Conservation (phyloP, 352 stramenopile genomes). For the Globisporangium iwayamae region DNA sequence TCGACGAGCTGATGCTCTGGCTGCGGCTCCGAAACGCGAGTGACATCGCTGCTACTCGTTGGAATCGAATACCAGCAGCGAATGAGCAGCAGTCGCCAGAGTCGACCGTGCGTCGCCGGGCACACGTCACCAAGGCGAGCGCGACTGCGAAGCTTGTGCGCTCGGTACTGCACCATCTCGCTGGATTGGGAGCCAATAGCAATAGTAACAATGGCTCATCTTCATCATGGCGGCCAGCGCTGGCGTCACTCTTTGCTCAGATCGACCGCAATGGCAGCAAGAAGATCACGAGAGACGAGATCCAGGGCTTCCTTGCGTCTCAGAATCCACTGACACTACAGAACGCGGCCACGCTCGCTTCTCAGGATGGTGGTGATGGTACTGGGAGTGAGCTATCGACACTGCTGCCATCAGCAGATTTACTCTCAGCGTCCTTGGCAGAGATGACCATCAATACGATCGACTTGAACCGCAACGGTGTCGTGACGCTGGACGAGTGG, state of each 20-base stretch:
- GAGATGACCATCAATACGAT: slow-evolving; percentile 36
- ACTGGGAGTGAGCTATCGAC: not conserved
- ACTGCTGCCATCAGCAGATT: slow-evolving; percentile 9
- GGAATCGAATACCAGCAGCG: not conserved
- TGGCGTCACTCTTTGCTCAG: slow-evolving; percentile 36
- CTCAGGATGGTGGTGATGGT: slow-evolving; percentile 1
- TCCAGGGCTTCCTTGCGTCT: slow-evolving; percentile 37
- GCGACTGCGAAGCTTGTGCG: slow-evolving; percentile 19
- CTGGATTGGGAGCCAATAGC: not conserved
- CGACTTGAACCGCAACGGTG: slow-evolving; percentile 52
- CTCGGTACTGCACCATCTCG: slow-evolving; percentile 21
- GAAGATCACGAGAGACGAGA: slow-evolving; percentile 51
- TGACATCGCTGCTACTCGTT: not conserved
- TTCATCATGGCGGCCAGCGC: not conserved
- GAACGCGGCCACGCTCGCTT: not conserved
- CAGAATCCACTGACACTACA: slow-evolving; percentile 17
- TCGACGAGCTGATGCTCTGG: slow-evolving; percentile 69
- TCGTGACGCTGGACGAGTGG: slow-evolving; percentile 56
- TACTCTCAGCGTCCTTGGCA: slow-evolving; percentile 17
- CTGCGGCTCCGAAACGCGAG: slow-evolving; percentile 26
- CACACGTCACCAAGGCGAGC: not conserved
- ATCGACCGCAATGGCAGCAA: slow-evolving; percentile 51
- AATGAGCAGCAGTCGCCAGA: not conserved
- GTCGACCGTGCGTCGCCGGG: not conserved
- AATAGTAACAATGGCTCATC: not conserved